Percentiles rank a stretch among this genome's conserved stretches.
These are phyloP conservation scores for Sarocladium strictum DNA, from an alignment of 2,329 filamentous ascomycete species.

Conservation along the genomic window DNA sequence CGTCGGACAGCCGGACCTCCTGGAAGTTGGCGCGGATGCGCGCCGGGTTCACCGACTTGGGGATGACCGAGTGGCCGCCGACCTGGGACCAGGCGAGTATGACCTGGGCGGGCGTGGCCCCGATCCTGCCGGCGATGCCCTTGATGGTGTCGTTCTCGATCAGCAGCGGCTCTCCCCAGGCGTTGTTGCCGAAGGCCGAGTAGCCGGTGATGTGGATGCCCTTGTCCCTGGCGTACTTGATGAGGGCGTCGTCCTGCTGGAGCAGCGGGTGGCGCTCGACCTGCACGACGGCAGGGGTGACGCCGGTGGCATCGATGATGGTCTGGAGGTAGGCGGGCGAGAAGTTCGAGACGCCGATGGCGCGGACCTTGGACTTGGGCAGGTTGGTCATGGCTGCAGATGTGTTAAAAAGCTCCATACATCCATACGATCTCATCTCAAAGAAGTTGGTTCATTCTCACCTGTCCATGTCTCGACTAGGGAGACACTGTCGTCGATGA, in stretches of 20 bases:
- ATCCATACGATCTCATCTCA: no score
- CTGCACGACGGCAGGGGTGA: slow-evolving; percentile 59
- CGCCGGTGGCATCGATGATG: slow-evolving; percentile 51
- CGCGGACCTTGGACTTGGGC: slow-evolving; percentile 54
- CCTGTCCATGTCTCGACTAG: slow-evolving; percentile 40
- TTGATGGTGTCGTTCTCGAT: slow-evolving; percentile 51
- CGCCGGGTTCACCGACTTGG: slow-evolving; percentile 63
- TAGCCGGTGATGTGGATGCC: slow-evolving; percentile 63
- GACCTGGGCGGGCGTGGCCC: slow-evolving; percentile 36
- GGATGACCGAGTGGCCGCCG: slow-evolving; percentile 64
- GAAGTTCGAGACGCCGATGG: slow-evolving; percentile 72
- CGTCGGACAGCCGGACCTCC: slow-evolving; percentile 54
- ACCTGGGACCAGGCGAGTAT: slow-evolving; percentile 53
- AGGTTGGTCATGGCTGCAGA: slow-evolving; percentile 45
- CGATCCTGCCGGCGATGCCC: slow-evolving; percentile 45
- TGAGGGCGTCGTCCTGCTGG: slow-evolving; percentile 43
- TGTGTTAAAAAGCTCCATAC: neutral
- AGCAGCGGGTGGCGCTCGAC: slow-evolving; percentile 63
- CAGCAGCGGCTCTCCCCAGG: slow-evolving; percentile 40
- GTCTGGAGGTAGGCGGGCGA: slow-evolving; percentile 39
- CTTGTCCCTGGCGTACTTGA: slow-evolving; percentile 56
- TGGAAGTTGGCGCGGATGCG: slow-evolving; percentile 67
- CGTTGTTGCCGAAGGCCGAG: slow-evolving; percentile 48
- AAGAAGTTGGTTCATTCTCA: slow-evolving; percentile 7
- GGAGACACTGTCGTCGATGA: slow-evolving; percentile 37